Base-by-base conservation (phyloP, 441 rosid genomes). In the Erodium moschatum region DNA sequence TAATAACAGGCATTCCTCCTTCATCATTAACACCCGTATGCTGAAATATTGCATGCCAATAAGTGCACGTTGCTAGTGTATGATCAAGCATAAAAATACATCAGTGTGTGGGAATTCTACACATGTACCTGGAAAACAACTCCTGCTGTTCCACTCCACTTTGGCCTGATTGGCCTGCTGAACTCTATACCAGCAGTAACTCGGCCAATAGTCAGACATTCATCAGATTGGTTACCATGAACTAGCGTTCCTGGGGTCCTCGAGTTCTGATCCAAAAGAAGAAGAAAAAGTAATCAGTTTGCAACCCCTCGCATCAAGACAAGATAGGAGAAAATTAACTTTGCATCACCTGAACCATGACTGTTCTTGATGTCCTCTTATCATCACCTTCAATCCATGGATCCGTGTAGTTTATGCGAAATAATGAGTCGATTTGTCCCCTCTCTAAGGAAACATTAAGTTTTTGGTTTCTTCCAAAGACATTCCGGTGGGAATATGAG, bases 351-450 rank as follows among this genome's bases (percentile, higher is more conserved):
- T 91, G 98, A 77, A 91, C 81, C 91, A 83, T 85, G 71, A 89
- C 85, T 65, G 97, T 87, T 74, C 96, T 85, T 65, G 97, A 89
- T 68, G 96, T 91, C 71, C 84, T 83, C 72, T 91, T 94, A 76
- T 91, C 96, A 71, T 91, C 92, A 46, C 97, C 94, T 83, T 89
- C 89, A 81, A 94, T 94, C 97, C 98, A 94, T 33, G 97, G 98
- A 78, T 91, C 97, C 18, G 89, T 91, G 83, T 89, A 89, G 76
- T 94, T 94, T 74, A 88, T 66, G 27, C 96, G 90, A 72, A 88
- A 88, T 77, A 89, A 86, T 8, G 98, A 94, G 78, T 94, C 97
- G 72, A 88, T 84, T 80, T 91, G 98, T 70, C 96, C 96, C 78
- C 93, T 86, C 82, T 91, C 97, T 67, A 87, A 75, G 48, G 98